phyloP scores from a whole-genome alignment of 179 eudicot genomes.

The Silene noctiflora region DNA sequence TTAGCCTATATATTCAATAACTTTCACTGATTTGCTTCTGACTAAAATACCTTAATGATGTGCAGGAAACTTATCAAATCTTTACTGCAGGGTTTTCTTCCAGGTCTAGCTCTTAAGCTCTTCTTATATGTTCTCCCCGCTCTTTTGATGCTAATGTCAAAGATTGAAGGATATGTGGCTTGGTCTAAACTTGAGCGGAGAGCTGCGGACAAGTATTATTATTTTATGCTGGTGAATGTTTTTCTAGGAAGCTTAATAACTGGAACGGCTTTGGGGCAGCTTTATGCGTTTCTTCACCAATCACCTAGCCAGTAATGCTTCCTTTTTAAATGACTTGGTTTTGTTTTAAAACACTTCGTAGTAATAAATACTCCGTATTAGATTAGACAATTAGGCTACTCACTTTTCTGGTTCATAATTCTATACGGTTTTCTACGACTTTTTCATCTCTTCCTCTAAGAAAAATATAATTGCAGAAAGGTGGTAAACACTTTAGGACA shows the following conservation, averaged over 20 bases:
- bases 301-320: slow-evolving; percentile 72
- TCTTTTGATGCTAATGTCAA: slow-evolving; percentile 81
- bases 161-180: slow-evolving; percentile 84
- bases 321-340: slow-evolving; percentile 14
- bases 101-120: slow-evolving; percentile 85
- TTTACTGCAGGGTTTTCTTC: slow-evolving; percentile 91
- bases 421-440: too few species aligned
- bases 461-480: too few species aligned
- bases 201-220: slow-evolving; percentile 88
- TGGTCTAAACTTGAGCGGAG: slow-evolving; percentile 67
- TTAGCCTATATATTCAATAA: background rate
- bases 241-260: slow-evolving; percentile 85
- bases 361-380: too few species aligned
- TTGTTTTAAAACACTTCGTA: background rate
- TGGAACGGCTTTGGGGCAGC: slow-evolving; percentile 91
- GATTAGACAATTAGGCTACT: too few species aligned
- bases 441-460: too few species aligned
- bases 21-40: background rate
- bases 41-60: background rate
- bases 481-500: too few species aligned
- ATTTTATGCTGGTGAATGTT: slow-evolving; percentile 92
- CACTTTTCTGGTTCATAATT: too few species aligned
- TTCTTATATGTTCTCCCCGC: slow-evolving; percentile 73
- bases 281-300: slow-evolving; percentile 81
- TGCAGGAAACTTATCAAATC: slow-evolving; percentile 89